Conservation (phyloP, 192 early-diverging fungal genomes). For the Paraglomus brasilianum region DNA sequence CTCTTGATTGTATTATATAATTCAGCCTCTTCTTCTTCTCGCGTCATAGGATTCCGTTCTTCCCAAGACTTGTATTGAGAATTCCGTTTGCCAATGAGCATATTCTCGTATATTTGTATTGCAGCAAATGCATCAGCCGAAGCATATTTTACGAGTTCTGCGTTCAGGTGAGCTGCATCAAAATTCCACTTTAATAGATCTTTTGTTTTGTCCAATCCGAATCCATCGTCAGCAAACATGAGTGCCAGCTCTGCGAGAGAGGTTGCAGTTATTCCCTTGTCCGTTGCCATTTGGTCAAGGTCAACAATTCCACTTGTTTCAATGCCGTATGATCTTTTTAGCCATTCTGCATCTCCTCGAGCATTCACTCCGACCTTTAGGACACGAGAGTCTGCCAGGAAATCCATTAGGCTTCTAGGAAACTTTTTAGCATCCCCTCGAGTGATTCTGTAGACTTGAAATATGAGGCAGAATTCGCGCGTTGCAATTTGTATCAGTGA, state of each 20-base stretch:
- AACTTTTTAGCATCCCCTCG: constrained; percentile 25
- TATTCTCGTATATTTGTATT: constrained; percentile 37
- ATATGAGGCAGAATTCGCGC: constrained; percentile 42
- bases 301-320: constrained; percentile 35
- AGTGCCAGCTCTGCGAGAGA: constrained; percentile 38
- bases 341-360: constrained; percentile 28
- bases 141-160: constrained; percentile 37
- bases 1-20: neutral
- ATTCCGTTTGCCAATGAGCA: constrained; percentile 26
- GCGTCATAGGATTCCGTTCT: constrained; percentile 30
- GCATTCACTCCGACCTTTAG: constrained; percentile 39
- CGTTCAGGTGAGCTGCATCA: constrained; percentile 27
- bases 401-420: constrained; percentile 35
- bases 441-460: constrained; percentile 41
- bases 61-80: constrained; percentile 23
- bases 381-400: constrained; percentile 35
- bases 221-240: constrained; percentile 41
- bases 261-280: constrained; percentile 19
- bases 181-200: constrained; percentile 41
- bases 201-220: constrained; percentile 41
- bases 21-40: constrained; percentile 29
- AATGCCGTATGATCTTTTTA: constrained; percentile 30
- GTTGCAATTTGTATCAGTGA: constrained; percentile 46
- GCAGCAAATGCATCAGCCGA: constrained; percentile 45
- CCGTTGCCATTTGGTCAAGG: constrained; percentile 35